These are phyloP conservation scores for Blastomyces silverae DNA, from an alignment of 2,329 filamentous ascomycete species.

Conservation along the genomic window DNA sequence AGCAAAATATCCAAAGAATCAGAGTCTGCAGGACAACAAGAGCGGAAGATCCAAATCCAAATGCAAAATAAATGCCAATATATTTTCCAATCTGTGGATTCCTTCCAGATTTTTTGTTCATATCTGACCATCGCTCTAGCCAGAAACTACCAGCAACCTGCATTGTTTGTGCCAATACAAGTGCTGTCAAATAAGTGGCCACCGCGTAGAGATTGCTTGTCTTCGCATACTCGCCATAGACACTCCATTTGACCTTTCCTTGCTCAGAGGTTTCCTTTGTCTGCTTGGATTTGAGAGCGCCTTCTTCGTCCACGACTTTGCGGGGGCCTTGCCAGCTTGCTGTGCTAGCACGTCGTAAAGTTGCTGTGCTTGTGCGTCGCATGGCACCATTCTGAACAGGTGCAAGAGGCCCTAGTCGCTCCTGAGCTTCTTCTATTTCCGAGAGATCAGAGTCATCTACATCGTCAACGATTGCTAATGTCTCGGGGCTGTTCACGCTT, in stretches of 20 bases:
- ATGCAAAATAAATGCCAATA: constrained; percentile 90
- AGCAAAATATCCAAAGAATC: constrained; percentile 98
- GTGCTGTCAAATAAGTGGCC: constrained; percentile 64
- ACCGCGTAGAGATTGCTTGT: constrained; percentile 87
- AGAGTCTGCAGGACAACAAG: constrained; percentile 87
- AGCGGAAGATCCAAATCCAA: constrained; percentile 78
- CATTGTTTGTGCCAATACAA: constrained; percentile 72
- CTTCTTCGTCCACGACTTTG: constrained; percentile 75
- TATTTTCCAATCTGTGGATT: constrained; percentile 81
- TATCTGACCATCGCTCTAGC: constrained; percentile 88
- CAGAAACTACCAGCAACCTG: constrained; percentile 82
- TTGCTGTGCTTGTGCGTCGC: constrained; percentile 63
- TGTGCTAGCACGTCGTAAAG: constrained; percentile 81
- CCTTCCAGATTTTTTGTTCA: constrained; percentile 58
- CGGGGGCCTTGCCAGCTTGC: constrained; percentile 84
- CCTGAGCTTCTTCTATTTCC: constrained; percentile 57
- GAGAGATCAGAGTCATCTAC: constrained; percentile 47
- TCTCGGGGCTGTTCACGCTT: constrained; percentile 62
- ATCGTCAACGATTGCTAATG: constrained; percentile 47
- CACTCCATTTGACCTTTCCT: constrained; percentile 95
- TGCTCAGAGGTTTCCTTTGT: constrained; percentile 84
- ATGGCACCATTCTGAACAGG: constrained; percentile 59
- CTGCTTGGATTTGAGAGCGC: constrained; percentile 69
- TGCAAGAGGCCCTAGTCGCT: constrained; percentile 66
- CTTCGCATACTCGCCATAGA: constrained; percentile 91